Percentiles rank a stretch among this genome's conserved stretches.
Conservation (phyloP, 2,329 filamentous ascomycete genomes). For the Hymenoscyphus occultus region DNA sequence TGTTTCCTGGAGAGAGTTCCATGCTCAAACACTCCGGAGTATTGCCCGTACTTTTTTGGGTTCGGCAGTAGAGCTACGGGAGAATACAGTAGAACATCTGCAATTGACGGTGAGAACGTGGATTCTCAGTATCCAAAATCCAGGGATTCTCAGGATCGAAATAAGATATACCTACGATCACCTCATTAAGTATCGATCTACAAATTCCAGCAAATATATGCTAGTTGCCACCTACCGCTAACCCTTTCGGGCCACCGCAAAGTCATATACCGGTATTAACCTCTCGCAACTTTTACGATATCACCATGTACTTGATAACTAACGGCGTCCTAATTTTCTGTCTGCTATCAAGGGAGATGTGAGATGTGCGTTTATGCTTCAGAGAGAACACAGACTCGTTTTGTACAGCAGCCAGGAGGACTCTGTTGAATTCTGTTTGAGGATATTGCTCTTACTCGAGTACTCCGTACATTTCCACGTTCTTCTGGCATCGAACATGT, state of each 20-base stretch:
- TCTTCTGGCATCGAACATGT: slow-evolving; percentile 22
- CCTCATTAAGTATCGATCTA: slow-evolving; percentile 1
- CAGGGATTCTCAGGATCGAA: background rate
- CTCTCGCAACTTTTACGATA: background rate
- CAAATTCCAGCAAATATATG: background rate
- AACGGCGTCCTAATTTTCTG: background rate
- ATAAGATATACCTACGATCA: background rate
- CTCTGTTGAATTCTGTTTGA: no score
- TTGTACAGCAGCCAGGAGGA: no score
- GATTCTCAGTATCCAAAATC: background rate
- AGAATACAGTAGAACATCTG: background rate
- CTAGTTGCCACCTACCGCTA: background rate
- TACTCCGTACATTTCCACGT: slow-evolving; percentile 12
- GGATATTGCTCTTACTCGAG: no score
- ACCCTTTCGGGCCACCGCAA: slow-evolving; percentile 2
- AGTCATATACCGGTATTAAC: background rate
- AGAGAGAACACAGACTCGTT: no score
- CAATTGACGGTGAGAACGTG: background rate
- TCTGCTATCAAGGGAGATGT: background rate
- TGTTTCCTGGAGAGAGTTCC: slow-evolving; percentile 12
- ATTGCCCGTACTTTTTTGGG: background rate
- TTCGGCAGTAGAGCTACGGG: background rate
- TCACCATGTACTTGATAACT: background rate
- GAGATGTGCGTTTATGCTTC: no score
- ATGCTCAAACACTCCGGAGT: slow-evolving; percentile 3